Percentiles rank a stretch among this genome's conserved stretches.
Evolutionary conservation across 345 rosid species (phyloP).

Genomic region (Cochlearia excelsa): DNA sequence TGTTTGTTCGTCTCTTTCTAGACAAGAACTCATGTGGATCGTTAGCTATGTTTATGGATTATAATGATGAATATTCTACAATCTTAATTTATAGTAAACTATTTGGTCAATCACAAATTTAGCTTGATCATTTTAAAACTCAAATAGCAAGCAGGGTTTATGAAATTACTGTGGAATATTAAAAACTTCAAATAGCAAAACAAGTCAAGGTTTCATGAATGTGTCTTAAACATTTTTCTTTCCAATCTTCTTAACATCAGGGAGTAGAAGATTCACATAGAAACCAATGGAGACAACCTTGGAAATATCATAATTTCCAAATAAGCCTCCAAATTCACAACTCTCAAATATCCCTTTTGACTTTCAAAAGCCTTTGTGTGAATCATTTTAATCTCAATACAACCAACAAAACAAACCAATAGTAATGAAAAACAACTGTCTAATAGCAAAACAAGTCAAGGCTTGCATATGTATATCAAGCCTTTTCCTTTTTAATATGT

Average conservation of each 20-base stretch:
- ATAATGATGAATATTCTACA: constrained; percentile 3
- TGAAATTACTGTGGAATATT: too few relatives aligned
- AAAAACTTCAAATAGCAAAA: not conserved
- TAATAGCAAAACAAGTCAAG: not conserved
- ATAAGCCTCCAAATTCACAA: too few relatives aligned
- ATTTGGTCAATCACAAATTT: not conserved
- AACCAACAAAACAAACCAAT: too few relatives aligned
- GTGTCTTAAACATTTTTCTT: not conserved
- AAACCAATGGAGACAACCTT: not conserved
- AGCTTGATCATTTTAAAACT: too few relatives aligned
- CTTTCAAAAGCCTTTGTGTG: too few relatives aligned
- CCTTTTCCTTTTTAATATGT: not conserved
- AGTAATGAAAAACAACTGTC: too few relatives aligned
- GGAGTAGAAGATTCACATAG: not conserved
- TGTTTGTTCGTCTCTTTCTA: constrained; percentile 6
- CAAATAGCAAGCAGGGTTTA: too few relatives aligned
- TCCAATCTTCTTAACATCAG: not conserved
- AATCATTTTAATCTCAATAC: too few relatives aligned
- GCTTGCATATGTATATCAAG: not conserved
- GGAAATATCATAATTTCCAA: too few relatives aligned
- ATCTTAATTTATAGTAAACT: not conserved
- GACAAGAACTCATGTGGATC: constrained; percentile 24
- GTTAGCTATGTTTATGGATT: constrained; percentile 45
- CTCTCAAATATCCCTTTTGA: too few relatives aligned
- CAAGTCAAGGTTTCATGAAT: not conserved